phyloP scores from a whole-genome alignment of 2,329 filamentous ascomycete species.

The Pseudogymnoascus sp. region DNA sequence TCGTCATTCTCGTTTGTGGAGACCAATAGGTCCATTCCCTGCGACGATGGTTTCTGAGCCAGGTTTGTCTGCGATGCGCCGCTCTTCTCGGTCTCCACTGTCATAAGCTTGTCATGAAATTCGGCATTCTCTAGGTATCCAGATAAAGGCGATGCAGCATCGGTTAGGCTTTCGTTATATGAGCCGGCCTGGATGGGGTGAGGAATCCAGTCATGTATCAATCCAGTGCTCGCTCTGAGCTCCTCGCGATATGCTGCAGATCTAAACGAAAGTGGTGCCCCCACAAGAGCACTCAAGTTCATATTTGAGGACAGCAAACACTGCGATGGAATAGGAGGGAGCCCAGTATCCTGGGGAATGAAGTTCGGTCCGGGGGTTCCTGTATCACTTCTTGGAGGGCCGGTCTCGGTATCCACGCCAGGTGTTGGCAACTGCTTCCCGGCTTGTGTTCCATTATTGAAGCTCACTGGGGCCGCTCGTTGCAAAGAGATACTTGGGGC shows the following conservation, averaged over 20 bases:
- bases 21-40: background rate
- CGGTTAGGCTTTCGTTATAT: slow-evolving; percentile 10
- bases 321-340: slow-evolving; percentile 31
- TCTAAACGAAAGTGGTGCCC: slow-evolving; percentile 19
- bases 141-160: background rate
- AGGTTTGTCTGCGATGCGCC: background rate
- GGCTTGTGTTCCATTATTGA: background rate
- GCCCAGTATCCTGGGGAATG: slow-evolving; percentile 20
- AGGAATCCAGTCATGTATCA: slow-evolving; percentile 8
- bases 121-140: background rate
- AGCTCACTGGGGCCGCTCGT: background rate
- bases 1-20: background rate
- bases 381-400: background rate
- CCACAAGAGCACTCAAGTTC: slow-evolving; percentile 23
- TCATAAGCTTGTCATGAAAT: background rate
- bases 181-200: slow-evolving; percentile 15
- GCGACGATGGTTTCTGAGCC: background rate
- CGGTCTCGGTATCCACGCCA: background rate
- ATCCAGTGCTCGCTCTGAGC: background rate
- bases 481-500: background rate
- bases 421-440: background rate
- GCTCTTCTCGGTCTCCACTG: background rate
- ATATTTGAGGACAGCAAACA: slow-evolving; percentile 30
- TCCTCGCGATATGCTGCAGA: background rate
- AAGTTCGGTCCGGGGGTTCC: slow-evolving; percentile 20